Conservation (phyloP, 306 rosid genomes). For the Corylus americana region DNA sequence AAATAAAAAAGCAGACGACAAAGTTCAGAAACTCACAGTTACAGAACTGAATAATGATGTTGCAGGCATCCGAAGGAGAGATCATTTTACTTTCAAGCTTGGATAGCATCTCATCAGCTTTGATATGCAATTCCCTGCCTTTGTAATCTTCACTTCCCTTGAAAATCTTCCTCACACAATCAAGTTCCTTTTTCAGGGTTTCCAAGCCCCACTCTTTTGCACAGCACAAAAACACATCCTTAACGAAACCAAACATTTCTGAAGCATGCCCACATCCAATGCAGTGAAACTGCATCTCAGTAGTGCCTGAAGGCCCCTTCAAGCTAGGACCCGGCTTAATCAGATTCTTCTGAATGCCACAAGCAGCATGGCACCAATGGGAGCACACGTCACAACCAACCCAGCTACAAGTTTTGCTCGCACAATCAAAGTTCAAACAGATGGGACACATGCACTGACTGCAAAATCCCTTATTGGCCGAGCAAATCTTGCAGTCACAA, state of each 20-base stretch:
- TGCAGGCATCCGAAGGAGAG: slow-evolving; percentile 90
- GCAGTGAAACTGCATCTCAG: slow-evolving; percentile 95
- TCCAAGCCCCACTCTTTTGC: slow-evolving; percentile 95
- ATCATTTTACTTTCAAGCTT: slow-evolving; percentile 66
- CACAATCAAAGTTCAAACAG: slow-evolving; percentile 94
- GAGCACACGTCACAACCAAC: slow-evolving; percentile 97
- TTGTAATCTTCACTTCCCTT: slow-evolving; percentile 81
- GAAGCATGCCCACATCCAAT: slow-evolving; percentile 88
- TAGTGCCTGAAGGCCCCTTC: slow-evolving; percentile 84
- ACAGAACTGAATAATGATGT: slow-evolving; percentile 74
- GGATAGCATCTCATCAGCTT: slow-evolving; percentile 63
- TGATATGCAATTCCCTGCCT: slow-evolving; percentile 81
- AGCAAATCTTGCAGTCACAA: slow-evolving; percentile 94
- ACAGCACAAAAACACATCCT: slow-evolving; percentile 79
- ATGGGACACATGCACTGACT: slow-evolving; percentile 95
- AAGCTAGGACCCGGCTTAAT: slow-evolving; percentile 91
- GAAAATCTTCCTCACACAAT: slow-evolving; percentile 83
- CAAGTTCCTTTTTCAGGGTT: slow-evolving; percentile 83
- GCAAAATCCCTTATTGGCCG: slow-evolving; percentile 81
- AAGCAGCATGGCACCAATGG: slow-evolving; percentile 98
- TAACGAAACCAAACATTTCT: slow-evolving; percentile 97
- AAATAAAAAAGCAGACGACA: slow-evolving; percentile 1
- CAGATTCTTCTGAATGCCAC: slow-evolving; percentile 81
- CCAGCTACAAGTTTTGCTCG: slow-evolving; percentile 94
- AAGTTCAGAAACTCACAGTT: slow-evolving; percentile 59